Base-by-base conservation (phyloP, 1,139 yeast species). In the Tardiomyces depauwii region DNA sequence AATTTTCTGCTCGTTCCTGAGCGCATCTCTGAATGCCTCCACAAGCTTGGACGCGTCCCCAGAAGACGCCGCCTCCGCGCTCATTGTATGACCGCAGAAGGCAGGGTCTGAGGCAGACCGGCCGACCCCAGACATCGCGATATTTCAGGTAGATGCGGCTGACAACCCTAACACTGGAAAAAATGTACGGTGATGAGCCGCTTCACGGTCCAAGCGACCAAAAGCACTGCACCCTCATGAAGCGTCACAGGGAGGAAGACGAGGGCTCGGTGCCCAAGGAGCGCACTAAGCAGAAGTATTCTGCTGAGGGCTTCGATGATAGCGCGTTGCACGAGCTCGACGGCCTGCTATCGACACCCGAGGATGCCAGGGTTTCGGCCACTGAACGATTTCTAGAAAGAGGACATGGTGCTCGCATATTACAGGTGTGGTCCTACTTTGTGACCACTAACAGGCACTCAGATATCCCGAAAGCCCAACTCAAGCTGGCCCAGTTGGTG, bases 1-100 rank as follows among this genome's bases (percentile, higher is more conserved):
- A 7, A 57, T 62, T 2, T 52, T 45, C 40, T 53, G 51, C 41
- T 57, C 58, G 5, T 18, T 12, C 4, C 18, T 33, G 10, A 45
- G 23, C 1, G 51, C 49, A 14, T 19, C 19, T 16, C 14, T 11
- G 6, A 43, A 30, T 11, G 5, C 5, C 10, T 30, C 36, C 16
- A 30, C 36, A 10, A 30, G 3, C 11, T 30, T 14, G 16, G 10
- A 3, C 16, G 36, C 11, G 16, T 30, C 36, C 16, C 11, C 16
- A 30, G 36, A 30, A 3, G 16, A 12, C n/a, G 5, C 36, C 5
- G 16, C 16, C 11, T 30, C 11, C 5, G 10, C 36, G 16, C 36
- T 30, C 36, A 30, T 30, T 12, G 36, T 3, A n/a, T n/a, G n/a
- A n/a, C n/a, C n/a, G n/a, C n/a, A n/a, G n/a, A n/a, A n/a, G n/a